Evolutionary conservation across 768 basidiomycete genomes (phyloP), one percentile per base, ranked within the genome.

Genomic region (Glaciozyma martinii): DNA sequence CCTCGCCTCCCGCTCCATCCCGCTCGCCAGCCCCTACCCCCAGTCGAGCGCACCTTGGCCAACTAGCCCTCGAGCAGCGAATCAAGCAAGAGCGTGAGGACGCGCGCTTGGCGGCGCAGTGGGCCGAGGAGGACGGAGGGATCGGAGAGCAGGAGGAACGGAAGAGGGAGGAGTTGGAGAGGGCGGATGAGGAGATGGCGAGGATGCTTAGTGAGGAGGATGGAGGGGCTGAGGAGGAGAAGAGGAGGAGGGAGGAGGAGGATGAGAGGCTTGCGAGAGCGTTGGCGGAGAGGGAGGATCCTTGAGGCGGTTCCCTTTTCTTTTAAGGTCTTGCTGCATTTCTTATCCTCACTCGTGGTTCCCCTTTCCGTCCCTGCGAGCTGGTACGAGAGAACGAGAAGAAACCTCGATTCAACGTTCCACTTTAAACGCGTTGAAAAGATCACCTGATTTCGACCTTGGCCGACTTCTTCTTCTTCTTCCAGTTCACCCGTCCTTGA

Each of bases 131-230:
- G 25, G 56, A 32, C 7, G 59, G 5, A 67, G 25, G 8, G 42
- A 27, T n/a, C 43, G 5, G 63, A 67, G 33, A 33, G 37, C 10
- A 40, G 37, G 37, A 40, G 5, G 15, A 13, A 13, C 3, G 46
- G 40, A 1, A 33, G 52, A 10, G 54, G 27, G 4, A 6, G 54
- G 21, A 32, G 27, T 7, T 55, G 37, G 10, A 61, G 25, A 59
- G 47, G 27, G 58, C 60, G 40, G 64, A 65, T 18, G 64, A 66
- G 44, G 27, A 62, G 29, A 44, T 65, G 8, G 68, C 68, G 25
- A 32, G 62, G 37, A 50, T 53, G 37, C 16, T 66, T 27, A 64
- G 64, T 16, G 59, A 63, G 50, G 37, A 62, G 47, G 61, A 62
- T 4, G n/a, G 5, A 15, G 53, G 33, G 18, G 53, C 30, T 19